Conservation (phyloP, 371 early-diverging fungal species). For the Furculomyces boomerangus region DNA sequence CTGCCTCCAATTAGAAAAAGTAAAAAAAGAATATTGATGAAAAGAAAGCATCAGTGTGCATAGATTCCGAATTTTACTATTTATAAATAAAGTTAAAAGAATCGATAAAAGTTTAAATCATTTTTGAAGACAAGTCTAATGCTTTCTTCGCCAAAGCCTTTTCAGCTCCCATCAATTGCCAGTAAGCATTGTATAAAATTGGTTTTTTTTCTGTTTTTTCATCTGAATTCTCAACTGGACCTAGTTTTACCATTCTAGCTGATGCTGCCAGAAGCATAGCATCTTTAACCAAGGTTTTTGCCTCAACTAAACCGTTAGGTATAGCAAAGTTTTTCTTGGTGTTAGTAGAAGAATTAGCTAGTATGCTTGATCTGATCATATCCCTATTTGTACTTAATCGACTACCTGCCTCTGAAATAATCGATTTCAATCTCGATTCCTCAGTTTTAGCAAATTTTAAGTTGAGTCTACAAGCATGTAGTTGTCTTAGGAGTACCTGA, state of each 20-base stretch:
- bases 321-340: not conserved
- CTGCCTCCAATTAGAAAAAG: too few species aligned
- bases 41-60: too few species aligned
- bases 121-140: not conserved
- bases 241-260: not conserved
- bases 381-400: too few species aligned
- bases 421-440: not conserved
- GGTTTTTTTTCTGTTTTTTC: not conserved
- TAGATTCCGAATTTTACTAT: too few species aligned
- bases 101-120: too few species aligned
- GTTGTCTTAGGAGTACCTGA: not conserved
- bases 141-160: not conserved
- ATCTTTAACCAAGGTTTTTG: not conserved
- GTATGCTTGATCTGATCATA: not conserved
- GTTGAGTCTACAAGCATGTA: not conserved
- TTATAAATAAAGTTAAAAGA: too few species aligned
- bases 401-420: not conserved
- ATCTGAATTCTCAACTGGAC: not conserved
- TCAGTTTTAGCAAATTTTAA: not conserved
- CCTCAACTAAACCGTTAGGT: not conserved
- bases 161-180: not conserved
- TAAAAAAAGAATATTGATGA: too few species aligned
- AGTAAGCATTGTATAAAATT: not conserved
- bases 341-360: not conserved
- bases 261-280: not conserved